phyloP scores from a whole-genome alignment of 805 yeast species.

The Starmerella geochares region DNA sequence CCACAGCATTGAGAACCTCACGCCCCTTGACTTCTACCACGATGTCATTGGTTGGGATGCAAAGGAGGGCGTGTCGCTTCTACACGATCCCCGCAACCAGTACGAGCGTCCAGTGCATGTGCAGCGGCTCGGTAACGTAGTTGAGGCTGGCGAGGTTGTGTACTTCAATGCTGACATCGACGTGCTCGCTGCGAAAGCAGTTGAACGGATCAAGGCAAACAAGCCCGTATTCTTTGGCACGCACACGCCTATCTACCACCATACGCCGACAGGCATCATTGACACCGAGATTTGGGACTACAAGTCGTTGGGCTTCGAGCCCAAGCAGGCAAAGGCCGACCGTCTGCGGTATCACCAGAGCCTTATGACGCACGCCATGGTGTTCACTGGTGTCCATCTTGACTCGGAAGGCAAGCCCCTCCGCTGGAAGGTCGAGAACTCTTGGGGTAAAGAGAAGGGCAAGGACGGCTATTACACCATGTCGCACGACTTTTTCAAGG shows the following conservation, averaged over 20 bases:
- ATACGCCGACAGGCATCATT: constrained; percentile 56
- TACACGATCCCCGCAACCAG: constrained; percentile 74
- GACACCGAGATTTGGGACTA: constrained; percentile 63
- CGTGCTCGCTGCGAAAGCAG: constrained; percentile 49
- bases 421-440: constrained; percentile 65
- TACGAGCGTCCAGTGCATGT: constrained; percentile 56
- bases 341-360: constrained; percentile 62
- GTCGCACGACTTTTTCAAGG: constrained; percentile 66
- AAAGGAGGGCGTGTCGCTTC: constrained; percentile 48
- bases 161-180: constrained; percentile 61
- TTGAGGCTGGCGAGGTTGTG: constrained; percentile 57
- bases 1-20: constrained; percentile 38
- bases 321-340: constrained; percentile 51
- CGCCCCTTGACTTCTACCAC: constrained; percentile 57
- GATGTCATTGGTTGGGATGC: constrained; percentile 46
- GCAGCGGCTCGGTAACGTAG: constrained; percentile 64
- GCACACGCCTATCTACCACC: constrained; percentile 73
- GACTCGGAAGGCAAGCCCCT: constrained; percentile 51
- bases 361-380: constrained; percentile 86
- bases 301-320: constrained; percentile 38
- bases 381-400: constrained; percentile 68
- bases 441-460: constrained; percentile 66
- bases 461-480: constrained; percentile 57
- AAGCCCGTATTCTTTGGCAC: constrained; percentile 83
- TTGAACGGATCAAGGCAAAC: constrained; percentile 57